Evolutionary conservation across 257 asterid species (phyloP).

Genomic region (Apocynum venetum): DNA sequence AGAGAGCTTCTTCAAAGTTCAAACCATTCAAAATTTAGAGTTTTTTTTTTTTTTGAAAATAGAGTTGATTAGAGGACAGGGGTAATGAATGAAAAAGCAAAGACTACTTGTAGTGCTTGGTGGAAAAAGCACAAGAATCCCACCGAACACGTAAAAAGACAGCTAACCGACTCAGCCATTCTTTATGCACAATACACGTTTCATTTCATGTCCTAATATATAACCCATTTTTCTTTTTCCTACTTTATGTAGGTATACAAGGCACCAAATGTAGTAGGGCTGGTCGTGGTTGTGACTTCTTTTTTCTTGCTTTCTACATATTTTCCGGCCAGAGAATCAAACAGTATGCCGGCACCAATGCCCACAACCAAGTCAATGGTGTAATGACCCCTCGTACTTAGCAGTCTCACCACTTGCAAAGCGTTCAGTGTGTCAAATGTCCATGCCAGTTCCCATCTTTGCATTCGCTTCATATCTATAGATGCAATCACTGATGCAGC

Average conservation of each 20-base stretch:
- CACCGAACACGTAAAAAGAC: background rate
- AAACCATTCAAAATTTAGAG: too few species aligned
- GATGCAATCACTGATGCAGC: constrained; percentile 94
- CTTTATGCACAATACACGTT: background rate
- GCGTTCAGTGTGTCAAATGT: constrained; percentile 60
- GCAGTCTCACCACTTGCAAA: constrained; percentile 68
- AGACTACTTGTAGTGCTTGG: background rate
- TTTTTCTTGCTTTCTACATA: constrained; percentile 50
- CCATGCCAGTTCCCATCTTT: constrained; percentile 65
- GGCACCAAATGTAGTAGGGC: constrained; percentile 1
- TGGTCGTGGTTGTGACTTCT: background rate
- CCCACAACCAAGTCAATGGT: constrained; percentile 88
- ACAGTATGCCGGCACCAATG: constrained; percentile 75
- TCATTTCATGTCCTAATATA: too few species aligned
- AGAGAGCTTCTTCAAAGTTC: too few species aligned
- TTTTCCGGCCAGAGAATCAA: constrained; percentile 74
- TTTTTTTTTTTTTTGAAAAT: too few species aligned
- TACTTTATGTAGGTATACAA: constrained; percentile 1
- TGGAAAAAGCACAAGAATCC: background rate
- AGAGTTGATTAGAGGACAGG: too few species aligned
- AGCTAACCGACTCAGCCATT: too few species aligned
- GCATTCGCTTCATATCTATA: constrained; percentile 75
- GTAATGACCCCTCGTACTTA: constrained; percentile 91
- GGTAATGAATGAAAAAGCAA: too few species aligned
- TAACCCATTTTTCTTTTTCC: too few species aligned